phyloP scores from a whole-genome alignment of 2,329 filamentous ascomycete species.

The Trichoderma asperellum region DNA sequence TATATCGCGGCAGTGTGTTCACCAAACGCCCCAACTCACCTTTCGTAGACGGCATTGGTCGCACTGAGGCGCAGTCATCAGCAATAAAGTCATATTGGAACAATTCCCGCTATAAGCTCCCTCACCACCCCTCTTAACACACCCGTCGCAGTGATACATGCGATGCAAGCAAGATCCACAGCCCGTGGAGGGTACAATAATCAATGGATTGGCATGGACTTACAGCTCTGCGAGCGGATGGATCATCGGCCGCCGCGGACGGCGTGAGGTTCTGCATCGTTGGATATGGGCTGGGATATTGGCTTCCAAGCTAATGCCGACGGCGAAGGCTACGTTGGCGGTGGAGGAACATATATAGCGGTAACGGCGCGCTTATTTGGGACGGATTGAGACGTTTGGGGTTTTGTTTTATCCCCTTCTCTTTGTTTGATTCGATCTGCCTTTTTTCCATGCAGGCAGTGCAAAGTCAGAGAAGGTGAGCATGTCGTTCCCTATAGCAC shows the following conservation, averaged over 20 bases:
- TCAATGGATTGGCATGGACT: conserved; percentile 33
- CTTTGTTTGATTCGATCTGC: not conserved
- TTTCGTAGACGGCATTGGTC: conserved; percentile 51
- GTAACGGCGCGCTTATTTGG: not conserved
- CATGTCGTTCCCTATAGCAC: not conserved
- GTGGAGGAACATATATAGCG: not conserved
- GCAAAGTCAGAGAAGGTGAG: not conserved
- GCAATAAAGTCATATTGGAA: not conserved
- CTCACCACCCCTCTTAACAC: not conserved
- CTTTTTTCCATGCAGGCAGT: not conserved
- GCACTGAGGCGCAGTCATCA: conserved; percentile 41
- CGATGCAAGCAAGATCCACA: not conserved
- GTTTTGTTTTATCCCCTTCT: not conserved
- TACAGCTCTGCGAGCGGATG: conserved; percentile 44
- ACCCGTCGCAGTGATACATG: not conserved
- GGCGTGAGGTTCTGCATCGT: conserved; percentile 28
- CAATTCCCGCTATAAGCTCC: not conserved
- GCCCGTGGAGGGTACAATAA: not conserved
- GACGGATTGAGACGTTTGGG: not conserved
- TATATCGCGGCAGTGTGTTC: not conserved
- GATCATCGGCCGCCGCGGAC: conserved; percentile 45
- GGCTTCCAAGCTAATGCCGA: not conserved
- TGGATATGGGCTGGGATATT: not conserved
- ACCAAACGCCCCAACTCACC: conserved; percentile 37
- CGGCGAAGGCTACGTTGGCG: not conserved